A percentile compares a stretch with the other conserved stretches of the same genome.
Evolutionary conservation across 768 basidiomycete genomes (phyloP).

Genomic region (Agrocybe chaxingu): DNA sequence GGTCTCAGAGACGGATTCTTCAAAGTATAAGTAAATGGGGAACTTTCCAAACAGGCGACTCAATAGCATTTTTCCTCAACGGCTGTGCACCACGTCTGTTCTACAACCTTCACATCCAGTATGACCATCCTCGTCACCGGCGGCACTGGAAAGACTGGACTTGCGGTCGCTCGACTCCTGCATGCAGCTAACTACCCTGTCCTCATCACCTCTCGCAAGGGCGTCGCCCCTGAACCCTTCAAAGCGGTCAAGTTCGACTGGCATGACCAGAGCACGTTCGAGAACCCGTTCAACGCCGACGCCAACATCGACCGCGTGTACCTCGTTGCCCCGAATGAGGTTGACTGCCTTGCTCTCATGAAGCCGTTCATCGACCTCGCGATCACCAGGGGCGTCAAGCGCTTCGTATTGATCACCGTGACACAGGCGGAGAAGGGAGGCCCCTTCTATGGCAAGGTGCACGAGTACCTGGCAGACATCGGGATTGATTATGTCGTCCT

Average conservation of each 20-base stretch:
- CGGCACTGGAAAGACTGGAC: constrained; percentile 31
- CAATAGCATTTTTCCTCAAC: too few relatives aligned
- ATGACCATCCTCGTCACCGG: constrained; percentile 36
- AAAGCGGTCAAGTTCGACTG: constrained; percentile 32
- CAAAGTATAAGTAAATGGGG: too few relatives aligned
- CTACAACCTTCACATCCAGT: neutral
- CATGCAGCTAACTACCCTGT: constrained; percentile 20
- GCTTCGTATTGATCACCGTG: constrained; percentile 25
- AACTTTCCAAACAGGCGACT: too few relatives aligned
- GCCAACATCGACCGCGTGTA: constrained; percentile 27
- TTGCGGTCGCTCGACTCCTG: constrained; percentile 23
- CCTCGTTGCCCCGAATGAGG: constrained; percentile 22
- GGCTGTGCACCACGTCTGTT: too few relatives aligned
- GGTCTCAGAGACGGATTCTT: too few relatives aligned
- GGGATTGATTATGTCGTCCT: constrained; percentile 21
- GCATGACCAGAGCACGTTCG: constrained; percentile 28
- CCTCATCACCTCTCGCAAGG: constrained; percentile 27
- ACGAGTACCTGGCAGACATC: constrained; percentile 17
- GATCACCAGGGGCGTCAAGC: constrained; percentile 22
- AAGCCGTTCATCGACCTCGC: constrained; percentile 29
- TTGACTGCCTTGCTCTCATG: constrained; percentile 15
- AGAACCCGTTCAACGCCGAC: constrained; percentile 26
- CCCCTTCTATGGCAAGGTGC: constrained; percentile 13
- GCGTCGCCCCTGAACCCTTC: constrained; percentile 21
- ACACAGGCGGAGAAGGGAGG: constrained; percentile 9